These are phyloP conservation scores for Aspergillus amoenus DNA, from an alignment of 2,329 filamentous ascomycete species.

Conservation along the genomic window DNA sequence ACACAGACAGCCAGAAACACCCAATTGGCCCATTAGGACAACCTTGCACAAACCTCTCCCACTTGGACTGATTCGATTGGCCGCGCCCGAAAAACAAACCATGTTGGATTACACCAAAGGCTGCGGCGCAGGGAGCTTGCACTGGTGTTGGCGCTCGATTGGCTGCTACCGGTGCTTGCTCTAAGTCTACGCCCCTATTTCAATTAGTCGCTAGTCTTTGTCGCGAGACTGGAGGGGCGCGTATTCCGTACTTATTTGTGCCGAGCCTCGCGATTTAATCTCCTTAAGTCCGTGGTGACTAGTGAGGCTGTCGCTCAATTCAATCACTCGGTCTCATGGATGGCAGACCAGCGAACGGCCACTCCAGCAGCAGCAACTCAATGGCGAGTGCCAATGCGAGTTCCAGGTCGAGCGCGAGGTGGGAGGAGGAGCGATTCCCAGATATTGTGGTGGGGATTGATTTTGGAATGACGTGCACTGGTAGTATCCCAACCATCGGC, in stretches of 20 bases:
- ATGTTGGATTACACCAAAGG: not conserved
- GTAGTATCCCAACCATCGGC: not conserved
- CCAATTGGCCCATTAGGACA: not conserved
- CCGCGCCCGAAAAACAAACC: not conserved
- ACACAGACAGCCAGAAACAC: too few relatives aligned
- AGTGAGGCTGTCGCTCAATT: not conserved
- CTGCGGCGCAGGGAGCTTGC: not conserved
- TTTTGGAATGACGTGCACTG: slow-evolving; percentile 32
- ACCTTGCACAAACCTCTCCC: not conserved
- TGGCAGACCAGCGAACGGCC: not conserved
- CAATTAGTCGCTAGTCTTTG: too few relatives aligned
- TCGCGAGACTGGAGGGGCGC: too few relatives aligned
- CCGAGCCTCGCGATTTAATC: too few relatives aligned
- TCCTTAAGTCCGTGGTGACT: too few relatives aligned
- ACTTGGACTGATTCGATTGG: not conserved
- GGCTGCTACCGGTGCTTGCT: too few relatives aligned
- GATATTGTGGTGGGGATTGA: slow-evolving; percentile 29
- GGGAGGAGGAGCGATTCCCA: slow-evolving; percentile 22
- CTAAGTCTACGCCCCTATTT: too few relatives aligned
- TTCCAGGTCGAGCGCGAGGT: not conserved
- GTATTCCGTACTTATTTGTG: too few relatives aligned
- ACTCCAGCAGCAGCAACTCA: not conserved
- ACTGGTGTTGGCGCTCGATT: too few relatives aligned
- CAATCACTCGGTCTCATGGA: not conserved
- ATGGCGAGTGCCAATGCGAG: not conserved